Conservation (phyloP, 2,329 filamentous ascomycete genomes). For the Diaporthe ampelina region DNA sequence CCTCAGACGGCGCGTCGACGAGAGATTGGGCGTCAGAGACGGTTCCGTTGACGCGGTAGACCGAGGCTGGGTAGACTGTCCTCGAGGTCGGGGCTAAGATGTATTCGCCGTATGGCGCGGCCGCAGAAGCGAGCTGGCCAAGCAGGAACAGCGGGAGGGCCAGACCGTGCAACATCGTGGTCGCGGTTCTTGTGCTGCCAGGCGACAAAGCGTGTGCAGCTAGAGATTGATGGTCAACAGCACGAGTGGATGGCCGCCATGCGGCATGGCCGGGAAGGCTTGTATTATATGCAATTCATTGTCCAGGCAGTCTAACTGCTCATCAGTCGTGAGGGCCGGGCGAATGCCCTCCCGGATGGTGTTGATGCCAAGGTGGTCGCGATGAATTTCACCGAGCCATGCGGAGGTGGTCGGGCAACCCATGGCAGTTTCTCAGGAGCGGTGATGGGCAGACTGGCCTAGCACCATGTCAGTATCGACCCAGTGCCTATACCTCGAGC, state of each 20-base stretch:
- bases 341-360: slow-evolving; percentile 2
- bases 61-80: slow-evolving; percentile 39
- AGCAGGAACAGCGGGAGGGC: neutral
- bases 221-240: neutral
- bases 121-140: slow-evolving; percentile 12
- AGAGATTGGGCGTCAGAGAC: slow-evolving; percentile 41
- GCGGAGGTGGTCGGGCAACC: slow-evolving; percentile 1
- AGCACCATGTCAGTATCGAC: neutral
- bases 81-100: slow-evolving; percentile 44
- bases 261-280: neutral
- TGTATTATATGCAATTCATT: neutral
- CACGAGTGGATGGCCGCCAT: too few species aligned
- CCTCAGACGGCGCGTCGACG: slow-evolving; percentile 42
- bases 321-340: neutral
- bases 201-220: neutral
- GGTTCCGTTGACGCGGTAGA: slow-evolving; percentile 42
- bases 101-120: slow-evolving; percentile 42
- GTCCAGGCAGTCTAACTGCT: neutral
- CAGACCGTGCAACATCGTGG: slow-evolving; percentile 16
- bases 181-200: neutral
- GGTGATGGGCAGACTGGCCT: slow-evolving; percentile 5
- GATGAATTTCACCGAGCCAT: slow-evolving; percentile 25
- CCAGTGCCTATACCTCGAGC: too few species aligned
- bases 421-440: neutral
- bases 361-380: slow-evolving; percentile 21